Percentiles rank a stretch among this genome's conserved stretches.
Evolutionary conservation across 306 rosid genomes (phyloP).

Genomic region (Fragaria ananassa): DNA sequence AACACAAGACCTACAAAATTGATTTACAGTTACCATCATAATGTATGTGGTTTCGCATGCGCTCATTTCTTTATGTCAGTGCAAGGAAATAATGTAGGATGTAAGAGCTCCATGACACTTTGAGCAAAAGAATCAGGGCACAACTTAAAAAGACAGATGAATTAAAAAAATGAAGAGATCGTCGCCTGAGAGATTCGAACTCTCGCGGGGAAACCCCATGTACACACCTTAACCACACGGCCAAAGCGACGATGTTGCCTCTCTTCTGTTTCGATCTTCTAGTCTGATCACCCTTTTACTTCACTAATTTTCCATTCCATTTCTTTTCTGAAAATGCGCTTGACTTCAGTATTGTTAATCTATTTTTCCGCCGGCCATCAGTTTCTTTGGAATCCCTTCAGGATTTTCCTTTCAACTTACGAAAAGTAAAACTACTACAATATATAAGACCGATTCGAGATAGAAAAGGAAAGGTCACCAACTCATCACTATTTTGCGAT

Average conservation of each 20-base stretch:
- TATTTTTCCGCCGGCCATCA: not conserved
- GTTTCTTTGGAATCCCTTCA: not conserved
- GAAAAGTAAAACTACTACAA: not conserved
- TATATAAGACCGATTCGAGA: not conserved
- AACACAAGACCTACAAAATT: not conserved
- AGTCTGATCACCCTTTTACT: too few relatives aligned
- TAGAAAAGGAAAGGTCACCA: not conserved
- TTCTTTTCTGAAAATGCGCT: too few relatives aligned
- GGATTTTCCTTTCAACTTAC: not conserved
- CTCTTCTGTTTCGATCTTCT: not conserved
- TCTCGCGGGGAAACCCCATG: conserved; percentile 21
- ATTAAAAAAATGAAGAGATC: not conserved
- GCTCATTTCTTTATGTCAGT: not conserved
- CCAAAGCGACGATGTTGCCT: not conserved
- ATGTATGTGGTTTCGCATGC: not conserved
- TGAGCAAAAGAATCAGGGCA: not conserved
- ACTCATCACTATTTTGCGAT: not conserved
- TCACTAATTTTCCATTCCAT: too few relatives aligned
- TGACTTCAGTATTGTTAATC: not conserved
- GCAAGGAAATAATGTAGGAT: not conserved
- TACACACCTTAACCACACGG: conserved; percentile 18
- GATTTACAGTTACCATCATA: not conserved
- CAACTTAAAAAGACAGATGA: not conserved
- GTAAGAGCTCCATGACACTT: not conserved
- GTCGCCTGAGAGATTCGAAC: conserved; percentile 20